Evolutionary conservation across 345 rosid species (phyloP), one percentile per base, ranked within the genome.

Genomic region (Linum trigynum): DNA sequence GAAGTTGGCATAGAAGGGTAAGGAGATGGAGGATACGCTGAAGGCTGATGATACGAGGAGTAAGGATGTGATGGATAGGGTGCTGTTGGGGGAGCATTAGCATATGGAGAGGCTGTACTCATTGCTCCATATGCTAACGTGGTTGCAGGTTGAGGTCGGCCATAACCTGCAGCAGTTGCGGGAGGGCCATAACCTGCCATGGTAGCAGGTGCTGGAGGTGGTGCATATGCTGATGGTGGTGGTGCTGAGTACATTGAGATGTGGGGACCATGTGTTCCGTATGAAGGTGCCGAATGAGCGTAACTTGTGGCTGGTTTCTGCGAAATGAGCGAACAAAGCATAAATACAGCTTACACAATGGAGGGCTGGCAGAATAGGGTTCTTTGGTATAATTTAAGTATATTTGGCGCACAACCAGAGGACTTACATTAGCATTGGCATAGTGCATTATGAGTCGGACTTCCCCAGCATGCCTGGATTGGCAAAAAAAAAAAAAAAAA

Each of bases 381-480:
- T 23, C 51, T 51, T 7, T 23, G 15, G 53, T 42, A 7, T 35
- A 10, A 35, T 23, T 23, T 23, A 36, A 39, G 39, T 32, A 12
- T 12, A 42, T 10, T 43, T n/a, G 60, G 59, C 32, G 63, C 37
- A 14, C 16, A n/a, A 45, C 7, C 61, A 23, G 39, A 39, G 39
- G 48, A 36, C 81, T 79, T 78, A 90, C 98, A 3, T 61, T 81
- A 67, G 92, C 92, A 57, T 77, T 83, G 39, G 77, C 65, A 48
- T 84, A 90, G 69, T 86, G 97, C 71, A 90, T 5, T 39, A 90
- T 84, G 71, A 94, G 72, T 36, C 84, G 77, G 55, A 84, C 88
- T 78, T 85, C 96, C 72, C 99, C 99, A 0, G 97, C 96, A 63
- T 65, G 67, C 76, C 99, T 92, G 85, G 59, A 78, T 71, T 56